Evolutionary conservation across 495 filamentous ascomycete species (phyloP).

Genomic region (Aspergillus taichungensis): DNA sequence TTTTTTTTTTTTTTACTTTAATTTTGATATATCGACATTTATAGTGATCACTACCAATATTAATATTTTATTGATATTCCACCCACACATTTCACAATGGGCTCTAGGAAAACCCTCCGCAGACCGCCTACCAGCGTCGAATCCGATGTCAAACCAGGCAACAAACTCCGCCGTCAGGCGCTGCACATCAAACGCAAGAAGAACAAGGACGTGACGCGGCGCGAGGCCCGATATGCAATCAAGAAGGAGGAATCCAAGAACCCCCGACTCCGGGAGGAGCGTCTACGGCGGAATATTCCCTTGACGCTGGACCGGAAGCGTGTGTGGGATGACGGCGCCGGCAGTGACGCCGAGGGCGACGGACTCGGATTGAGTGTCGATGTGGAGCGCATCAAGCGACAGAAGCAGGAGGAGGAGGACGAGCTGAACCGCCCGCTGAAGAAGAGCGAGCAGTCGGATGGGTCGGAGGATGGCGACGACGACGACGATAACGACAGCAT

Average conservation of each 20-base stretch:
- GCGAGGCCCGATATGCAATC: conserved; percentile 64
- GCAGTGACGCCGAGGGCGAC: conserved; percentile 53
- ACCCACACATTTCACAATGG: conserved; percentile 10
- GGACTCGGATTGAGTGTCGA: conserved; percentile 67
- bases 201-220: conserved; percentile 57
- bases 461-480: conserved; percentile 40
- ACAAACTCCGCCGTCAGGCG: conserved; percentile 68
- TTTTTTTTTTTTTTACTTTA: too few species aligned
- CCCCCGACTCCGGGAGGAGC: conserved; percentile 60
- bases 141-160: conserved; percentile 32
- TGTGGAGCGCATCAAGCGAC: conserved; percentile 64
- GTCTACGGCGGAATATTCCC: conserved; percentile 71
- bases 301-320: conserved; percentile 80
- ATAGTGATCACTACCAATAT: background rate
- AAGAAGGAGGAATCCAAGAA: conserved; percentile 81
- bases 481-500: conserved; percentile 44
- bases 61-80: background rate
- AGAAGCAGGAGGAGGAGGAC: conserved; percentile 57
- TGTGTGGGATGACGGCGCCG: conserved; percentile 79
- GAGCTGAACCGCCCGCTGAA: conserved; percentile 31
- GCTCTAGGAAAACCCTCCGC: conserved; percentile 11
- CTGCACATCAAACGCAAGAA: conserved; percentile 74
- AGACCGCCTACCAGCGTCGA: conserved; percentile 21
- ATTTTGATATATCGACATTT: too few species aligned
- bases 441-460: conserved; percentile 28